Evolutionary conservation across 495 filamentous ascomycete species (phyloP), one percentile per base, ranked within the genome.

Genomic region (Penicillium samsonianum): DNA sequence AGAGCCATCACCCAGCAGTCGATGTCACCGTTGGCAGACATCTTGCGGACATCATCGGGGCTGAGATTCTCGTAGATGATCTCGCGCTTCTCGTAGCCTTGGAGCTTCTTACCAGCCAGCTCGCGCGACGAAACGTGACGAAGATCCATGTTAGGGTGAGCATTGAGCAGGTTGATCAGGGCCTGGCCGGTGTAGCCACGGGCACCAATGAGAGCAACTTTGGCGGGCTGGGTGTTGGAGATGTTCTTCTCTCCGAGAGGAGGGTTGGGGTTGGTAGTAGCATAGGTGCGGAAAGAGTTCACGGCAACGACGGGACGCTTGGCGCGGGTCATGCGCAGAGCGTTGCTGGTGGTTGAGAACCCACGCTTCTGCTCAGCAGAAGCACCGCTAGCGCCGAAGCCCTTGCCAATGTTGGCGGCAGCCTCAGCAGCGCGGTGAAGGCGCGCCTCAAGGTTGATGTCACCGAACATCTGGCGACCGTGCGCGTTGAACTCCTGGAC

Each of bases 1-100:
- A 98, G 82, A 37, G 94, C 94, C 91, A 98, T 96, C 33, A 98
- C 90, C 91, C 92, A 98, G 77, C 91, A 95, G 78, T 98, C 94
- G 52, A 98, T 90, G 51, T 94, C 88, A n/a, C 89, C 89, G 42
- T 88, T 87, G 67, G 90, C 85, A 61, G 92, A 90, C 91, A 97
- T 95, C 52, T 87, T 84, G 50, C 89, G 85, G 22, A 97, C 89
- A 67, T 97, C 93, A 51, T 98, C 94, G 40, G 90, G 82, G 60
- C 84, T 86, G 33, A 98, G 80, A 71, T 93, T 96, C 77, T 96
- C 91, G 70, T 98, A 98, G 62, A 83, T 90, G 50, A 98, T 91
- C 37, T 96, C 87, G n/a, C 88, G 84, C 82, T 96, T 97, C 60
- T 84, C 84, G 73, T 96, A 98, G 41, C 91, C 92, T 73, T 94